Conservation (phyloP, 768 basidiomycete species). For the Suillus cothurnatus region DNA sequence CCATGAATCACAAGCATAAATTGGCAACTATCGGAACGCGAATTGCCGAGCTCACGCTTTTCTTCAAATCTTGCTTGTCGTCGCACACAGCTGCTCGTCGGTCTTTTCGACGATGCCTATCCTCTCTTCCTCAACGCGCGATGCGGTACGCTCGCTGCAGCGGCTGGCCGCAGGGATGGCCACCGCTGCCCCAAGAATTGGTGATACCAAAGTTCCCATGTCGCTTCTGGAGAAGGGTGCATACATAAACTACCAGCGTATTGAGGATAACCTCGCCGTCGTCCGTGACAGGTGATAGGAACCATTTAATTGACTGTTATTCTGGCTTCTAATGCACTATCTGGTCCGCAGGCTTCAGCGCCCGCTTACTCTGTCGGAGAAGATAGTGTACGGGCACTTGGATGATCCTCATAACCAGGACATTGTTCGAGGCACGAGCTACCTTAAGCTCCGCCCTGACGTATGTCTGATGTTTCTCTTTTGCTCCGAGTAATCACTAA, state of each 20-base stretch:
- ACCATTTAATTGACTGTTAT: not conserved
- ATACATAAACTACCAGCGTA: constrained; percentile 94
- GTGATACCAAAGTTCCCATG: constrained; percentile 90
- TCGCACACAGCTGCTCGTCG: constrained; percentile 24
- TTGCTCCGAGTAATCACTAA: constrained; percentile 11
- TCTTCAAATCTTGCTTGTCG: constrained; percentile 22
- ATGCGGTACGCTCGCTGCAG: constrained; percentile 54
- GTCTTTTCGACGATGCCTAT: constrained; percentile 60
- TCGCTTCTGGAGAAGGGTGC: constrained; percentile 79
- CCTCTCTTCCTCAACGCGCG: constrained; percentile 54
- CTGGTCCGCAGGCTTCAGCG: constrained; percentile 67
- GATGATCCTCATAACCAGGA: constrained; percentile 93
- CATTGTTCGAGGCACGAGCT: constrained; percentile 88
- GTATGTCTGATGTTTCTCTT: constrained; percentile 49
- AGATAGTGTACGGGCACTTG: constrained; percentile 97
- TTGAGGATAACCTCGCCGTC: constrained; percentile 94
- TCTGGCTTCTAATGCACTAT: not conserved
- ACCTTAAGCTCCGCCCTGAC: constrained; percentile 97
- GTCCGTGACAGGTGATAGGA: constrained; percentile 73
- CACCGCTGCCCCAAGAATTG: constrained; percentile 77
- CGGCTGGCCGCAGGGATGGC: constrained; percentile 73
- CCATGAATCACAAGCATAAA: constrained; percentile 28
- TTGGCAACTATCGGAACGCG: constrained; percentile 16
- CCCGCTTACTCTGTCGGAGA: constrained; percentile 92
- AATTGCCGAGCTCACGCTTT: constrained; percentile 25